Percentiles rank a stretch among this genome's conserved stretches.
These are phyloP conservation scores for Bruguiera hainesii DNA, from an alignment of 441 rosid genomes.

Conservation along the genomic window DNA sequence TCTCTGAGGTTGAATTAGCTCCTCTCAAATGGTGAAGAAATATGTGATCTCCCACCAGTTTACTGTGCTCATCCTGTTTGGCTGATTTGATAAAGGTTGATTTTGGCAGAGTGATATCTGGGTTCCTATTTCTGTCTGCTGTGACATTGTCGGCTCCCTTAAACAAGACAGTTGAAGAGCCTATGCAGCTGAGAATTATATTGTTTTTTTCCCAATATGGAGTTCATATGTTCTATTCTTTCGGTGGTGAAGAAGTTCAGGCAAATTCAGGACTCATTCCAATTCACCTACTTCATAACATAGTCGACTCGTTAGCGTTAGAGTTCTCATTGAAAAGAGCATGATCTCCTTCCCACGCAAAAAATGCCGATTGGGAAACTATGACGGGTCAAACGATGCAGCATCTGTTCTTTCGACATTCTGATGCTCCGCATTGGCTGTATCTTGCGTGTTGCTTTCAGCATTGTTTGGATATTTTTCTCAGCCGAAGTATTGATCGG, in stretches of 20 bases:
- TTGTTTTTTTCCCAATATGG: neutral
- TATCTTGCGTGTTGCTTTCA: neutral
- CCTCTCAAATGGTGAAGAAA: neutral
- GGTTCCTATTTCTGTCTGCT: conserved; percentile 1
- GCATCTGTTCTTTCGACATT: neutral
- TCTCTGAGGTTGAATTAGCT: conserved; percentile 23
- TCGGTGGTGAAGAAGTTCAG: neutral
- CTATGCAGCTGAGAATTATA: conserved; percentile 6
- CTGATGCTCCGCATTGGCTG: neutral
- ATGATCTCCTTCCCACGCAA: no score
- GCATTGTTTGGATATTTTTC: neutral
- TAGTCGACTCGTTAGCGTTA: neutral
- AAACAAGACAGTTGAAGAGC: conserved; percentile 3
- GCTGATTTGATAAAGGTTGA: neutral
- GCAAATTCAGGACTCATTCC: neutral
- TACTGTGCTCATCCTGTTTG: no score
- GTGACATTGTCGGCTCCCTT: conserved; percentile 10
- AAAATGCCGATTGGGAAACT: neutral
- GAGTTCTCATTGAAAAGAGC: no score
- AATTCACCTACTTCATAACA: neutral
- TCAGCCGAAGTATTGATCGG: neutral
- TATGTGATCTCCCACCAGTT: no score
- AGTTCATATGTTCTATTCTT: neutral
- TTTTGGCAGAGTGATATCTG: neutral
- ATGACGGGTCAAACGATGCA: neutral